Evolutionary conservation across 192 early-diverging fungal species (phyloP).

Genomic region (Rhizoclosmatium globosum): DNA sequence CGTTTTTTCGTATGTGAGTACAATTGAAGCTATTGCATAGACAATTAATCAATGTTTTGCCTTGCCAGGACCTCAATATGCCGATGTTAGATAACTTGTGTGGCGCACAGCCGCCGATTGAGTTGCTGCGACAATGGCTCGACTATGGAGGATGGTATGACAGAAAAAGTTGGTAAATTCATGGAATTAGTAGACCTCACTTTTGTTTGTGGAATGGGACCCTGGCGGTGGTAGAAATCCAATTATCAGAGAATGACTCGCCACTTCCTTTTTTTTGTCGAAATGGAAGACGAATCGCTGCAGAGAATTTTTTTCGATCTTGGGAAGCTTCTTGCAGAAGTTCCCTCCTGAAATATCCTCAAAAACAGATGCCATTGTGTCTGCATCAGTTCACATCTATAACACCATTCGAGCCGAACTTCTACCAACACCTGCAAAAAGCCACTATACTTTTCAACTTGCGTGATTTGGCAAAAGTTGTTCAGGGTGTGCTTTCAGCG

Average conservation of each 20-base stretch:
- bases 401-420: conserved; percentile 64
- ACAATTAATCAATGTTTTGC: too few species aligned
- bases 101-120: conserved; percentile 71
- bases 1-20: conserved; percentile 58
- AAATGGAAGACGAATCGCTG: conserved; percentile 65
- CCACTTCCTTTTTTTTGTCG: conserved; percentile 66
- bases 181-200: conserved; percentile 69
- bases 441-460: conserved; percentile 73
- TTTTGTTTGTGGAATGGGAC: conserved; percentile 68
- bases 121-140: conserved; percentile 70
- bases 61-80: conserved; percentile 61
- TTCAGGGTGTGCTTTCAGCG: conserved; percentile 63
- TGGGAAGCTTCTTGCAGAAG: conserved; percentile 59
- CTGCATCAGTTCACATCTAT: conserved; percentile 64
- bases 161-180: conserved; percentile 63
- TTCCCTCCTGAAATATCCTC: conserved; percentile 61
- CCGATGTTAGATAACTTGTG: conserved; percentile 63
- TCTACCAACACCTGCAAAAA: conserved; percentile 68
- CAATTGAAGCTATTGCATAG: not conserved
- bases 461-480: conserved; percentile 67
- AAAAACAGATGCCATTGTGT: conserved; percentile 55
- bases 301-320: conserved; percentile 63
- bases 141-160: conserved; percentile 73
- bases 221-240: conserved; percentile 71
- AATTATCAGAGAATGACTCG: conserved; percentile 58